Conservation (phyloP, 73 alveolate species). For the Tetrahymena thermophila region DNA sequence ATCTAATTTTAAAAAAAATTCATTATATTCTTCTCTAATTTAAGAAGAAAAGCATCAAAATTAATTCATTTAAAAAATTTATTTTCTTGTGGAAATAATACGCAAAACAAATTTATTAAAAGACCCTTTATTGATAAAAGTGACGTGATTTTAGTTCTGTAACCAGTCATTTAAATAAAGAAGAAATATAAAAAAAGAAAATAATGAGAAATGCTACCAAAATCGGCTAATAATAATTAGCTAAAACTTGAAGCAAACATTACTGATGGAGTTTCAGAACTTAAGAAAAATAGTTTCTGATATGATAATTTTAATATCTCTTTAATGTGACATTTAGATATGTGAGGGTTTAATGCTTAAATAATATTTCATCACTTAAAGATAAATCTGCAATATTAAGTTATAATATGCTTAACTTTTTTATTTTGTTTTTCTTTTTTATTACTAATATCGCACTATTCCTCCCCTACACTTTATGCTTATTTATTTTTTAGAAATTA, state of each 20-base stretch:
- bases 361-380: not conserved
- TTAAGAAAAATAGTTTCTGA: not conserved
- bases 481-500: not conserved
- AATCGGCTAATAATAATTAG: too few relatives aligned
- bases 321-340: not conserved
- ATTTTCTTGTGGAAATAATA: not conserved
- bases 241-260: not conserved
- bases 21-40: not conserved
- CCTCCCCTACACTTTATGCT: slow-evolving; percentile 1
- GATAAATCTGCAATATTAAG: not conserved
- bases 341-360: not conserved
- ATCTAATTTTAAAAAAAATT: not conserved
- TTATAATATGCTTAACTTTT: not conserved
- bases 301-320: not conserved
- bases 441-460: not conserved
- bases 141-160: not conserved
- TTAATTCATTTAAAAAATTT: not conserved
- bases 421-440: not conserved
- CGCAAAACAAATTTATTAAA: not conserved
- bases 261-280: not conserved
- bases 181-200: not conserved
- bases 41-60: not conserved
- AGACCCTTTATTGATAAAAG: not conserved
- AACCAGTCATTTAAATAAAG: not conserved
- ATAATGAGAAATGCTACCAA: not conserved